These are phyloP conservation scores for Saccharum hybrid DNA, from an alignment of 202 grass and related monocot species.

Conservation along the genomic window DNA sequence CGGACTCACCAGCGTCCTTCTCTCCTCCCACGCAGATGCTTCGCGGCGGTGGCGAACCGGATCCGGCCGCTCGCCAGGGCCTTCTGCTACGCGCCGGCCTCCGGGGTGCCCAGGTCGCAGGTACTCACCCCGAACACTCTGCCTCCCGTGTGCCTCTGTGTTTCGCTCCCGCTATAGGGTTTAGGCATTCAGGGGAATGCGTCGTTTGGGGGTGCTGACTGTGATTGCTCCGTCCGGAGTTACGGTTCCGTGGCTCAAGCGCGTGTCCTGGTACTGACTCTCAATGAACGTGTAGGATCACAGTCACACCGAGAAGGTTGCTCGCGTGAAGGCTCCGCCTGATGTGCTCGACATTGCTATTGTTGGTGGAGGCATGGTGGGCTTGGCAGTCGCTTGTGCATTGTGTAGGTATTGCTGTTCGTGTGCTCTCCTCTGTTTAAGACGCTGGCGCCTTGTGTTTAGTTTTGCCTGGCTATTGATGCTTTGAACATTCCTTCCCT, in stretches of 20 bases:
- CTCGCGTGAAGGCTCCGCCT: conserved; percentile 29
- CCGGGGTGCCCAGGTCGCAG: conserved; percentile 7
- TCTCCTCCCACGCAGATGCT: conserved; percentile 41
- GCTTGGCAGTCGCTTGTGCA: conserved; percentile 85
- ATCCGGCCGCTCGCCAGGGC: conserved; percentile 32
- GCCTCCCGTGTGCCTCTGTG: neutral
- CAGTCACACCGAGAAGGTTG: conserved; percentile 3
- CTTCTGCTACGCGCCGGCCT: conserved; percentile 27
- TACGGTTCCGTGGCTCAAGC: neutral
- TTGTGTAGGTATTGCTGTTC: conserved; percentile 82
- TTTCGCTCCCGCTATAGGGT: neutral
- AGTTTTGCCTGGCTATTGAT: neutral
- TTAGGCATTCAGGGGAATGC: neutral
- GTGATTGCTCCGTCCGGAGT: neutral
- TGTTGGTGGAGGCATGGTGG: conserved; percentile 92
- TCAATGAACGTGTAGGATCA: conserved; percentile 26
- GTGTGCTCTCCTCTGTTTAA: neutral
- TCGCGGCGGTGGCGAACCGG: conserved; percentile 27
- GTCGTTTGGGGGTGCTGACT: neutral
- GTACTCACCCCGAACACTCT: neutral
- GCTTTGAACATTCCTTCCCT: neutral
- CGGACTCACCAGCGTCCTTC: neutral
- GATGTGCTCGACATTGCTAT: conserved; percentile 75
- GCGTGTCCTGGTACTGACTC: neutral
- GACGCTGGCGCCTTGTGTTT: neutral